phyloP scores from a whole-genome alignment of 176 grass and related monocot genomes.

The Eleusine coracana region DNA sequence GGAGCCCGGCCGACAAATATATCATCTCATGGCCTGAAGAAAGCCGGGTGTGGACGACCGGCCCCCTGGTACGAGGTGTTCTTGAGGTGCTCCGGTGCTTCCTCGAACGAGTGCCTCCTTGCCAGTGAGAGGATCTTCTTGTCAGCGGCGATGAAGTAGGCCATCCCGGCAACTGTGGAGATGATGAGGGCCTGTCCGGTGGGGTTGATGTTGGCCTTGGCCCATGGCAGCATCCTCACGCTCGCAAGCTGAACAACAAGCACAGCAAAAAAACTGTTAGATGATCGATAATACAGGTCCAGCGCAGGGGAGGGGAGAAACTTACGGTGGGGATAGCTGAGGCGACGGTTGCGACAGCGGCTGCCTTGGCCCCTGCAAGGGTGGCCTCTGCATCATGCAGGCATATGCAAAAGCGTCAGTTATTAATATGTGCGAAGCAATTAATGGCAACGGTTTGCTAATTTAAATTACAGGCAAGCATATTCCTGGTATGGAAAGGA shows the following conservation, averaged over 20 bases:
- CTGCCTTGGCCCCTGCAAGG: constrained; percentile 63
- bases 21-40: neutral
- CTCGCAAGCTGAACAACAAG: constrained; percentile 45
- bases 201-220: constrained; percentile 61
- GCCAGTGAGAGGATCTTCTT: neutral
- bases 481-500: too few species aligned
- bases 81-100: neutral
- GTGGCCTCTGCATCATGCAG: constrained; percentile 53
- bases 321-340: constrained; percentile 63
- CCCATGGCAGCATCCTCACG: constrained; percentile 82
- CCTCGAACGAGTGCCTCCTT: neutral
- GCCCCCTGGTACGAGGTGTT: neutral
- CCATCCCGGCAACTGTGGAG: constrained; percentile 45
- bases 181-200: constrained; percentile 77
- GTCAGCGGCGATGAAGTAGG: neutral
- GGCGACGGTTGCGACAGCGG: constrained; percentile 56
- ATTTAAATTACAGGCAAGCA: too few species aligned
- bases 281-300: too few species aligned
- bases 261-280: neutral
- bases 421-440: too few species aligned
- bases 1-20: too few species aligned
- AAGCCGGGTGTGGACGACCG: neutral
- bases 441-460: too few species aligned
- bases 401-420: neutral
- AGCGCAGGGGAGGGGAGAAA: neutral